Conservation (phyloP, 306 rosid genomes). For the Acacia melanoxylon region DNA sequence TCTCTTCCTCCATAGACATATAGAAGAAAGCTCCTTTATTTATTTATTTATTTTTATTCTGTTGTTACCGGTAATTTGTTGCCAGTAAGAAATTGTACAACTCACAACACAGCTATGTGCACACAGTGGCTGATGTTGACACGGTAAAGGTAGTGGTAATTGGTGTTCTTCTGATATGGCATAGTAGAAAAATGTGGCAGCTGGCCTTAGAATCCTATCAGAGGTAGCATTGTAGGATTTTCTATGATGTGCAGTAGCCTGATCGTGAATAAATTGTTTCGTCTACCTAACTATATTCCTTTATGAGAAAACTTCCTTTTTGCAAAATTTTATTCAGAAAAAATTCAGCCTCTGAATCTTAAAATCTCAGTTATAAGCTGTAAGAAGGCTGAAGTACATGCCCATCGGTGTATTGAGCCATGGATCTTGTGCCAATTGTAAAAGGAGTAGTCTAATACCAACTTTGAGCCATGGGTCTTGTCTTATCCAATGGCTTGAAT, state of each 20-base stretch:
- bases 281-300: background rate
- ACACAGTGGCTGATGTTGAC: background rate
- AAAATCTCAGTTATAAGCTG: background rate
- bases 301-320: background rate
- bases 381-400: background rate
- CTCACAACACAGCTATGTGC: background rate
- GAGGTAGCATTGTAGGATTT: background rate
- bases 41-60: background rate
- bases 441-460: background rate
- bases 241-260: background rate
- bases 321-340: too few relatives aligned
- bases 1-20: conserved; percentile 1
- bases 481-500: background rate
- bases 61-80: conserved; percentile 1
- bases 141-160: background rate
- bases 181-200: background rate
- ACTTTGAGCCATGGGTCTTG: background rate
- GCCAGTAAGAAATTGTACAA: background rate
- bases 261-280: background rate
- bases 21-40: background rate
- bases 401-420: background rate
- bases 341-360: background rate
- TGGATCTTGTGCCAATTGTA: background rate
- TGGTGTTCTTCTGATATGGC: background rate
- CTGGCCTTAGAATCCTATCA: background rate